Evolutionary conservation across 495 filamentous ascomycete species (phyloP).

Genomic region (Annulohypoxylon stygium): DNA sequence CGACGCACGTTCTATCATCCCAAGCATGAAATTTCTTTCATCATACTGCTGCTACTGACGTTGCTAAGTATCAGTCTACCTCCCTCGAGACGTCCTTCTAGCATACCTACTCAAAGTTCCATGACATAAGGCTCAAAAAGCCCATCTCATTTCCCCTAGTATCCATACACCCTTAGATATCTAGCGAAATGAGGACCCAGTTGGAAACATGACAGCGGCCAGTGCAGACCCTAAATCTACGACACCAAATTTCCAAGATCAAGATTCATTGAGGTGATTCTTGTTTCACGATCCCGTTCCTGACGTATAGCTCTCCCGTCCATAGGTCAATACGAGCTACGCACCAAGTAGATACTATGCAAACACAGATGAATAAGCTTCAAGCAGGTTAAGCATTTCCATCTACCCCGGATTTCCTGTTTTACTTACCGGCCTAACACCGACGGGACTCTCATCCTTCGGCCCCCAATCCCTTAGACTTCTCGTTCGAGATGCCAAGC

Average conservation of each 20-base stretch:
- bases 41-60: constrained; percentile 31
- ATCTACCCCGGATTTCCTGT: constrained; percentile 41
- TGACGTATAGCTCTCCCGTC: constrained; percentile 16
- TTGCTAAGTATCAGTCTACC: constrained; percentile 1
- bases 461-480: constrained; percentile 32
- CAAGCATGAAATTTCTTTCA: not conserved
- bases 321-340: not conserved
- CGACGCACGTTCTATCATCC: constrained; percentile 1
- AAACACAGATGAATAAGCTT: constrained; percentile 30
- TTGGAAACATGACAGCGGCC: not conserved
- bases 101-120: constrained; percentile 4
- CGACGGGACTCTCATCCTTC: constrained; percentile 26
- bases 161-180: constrained; percentile 14
- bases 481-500: constrained; percentile 27
- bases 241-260: constrained; percentile 1
- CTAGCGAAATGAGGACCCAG: constrained; percentile 1
- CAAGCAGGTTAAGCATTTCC: constrained; percentile 19
- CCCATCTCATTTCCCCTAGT: constrained; percentile 1
- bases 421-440: constrained; percentile 42
- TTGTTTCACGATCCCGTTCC: not conserved
- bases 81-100: not conserved
- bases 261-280: not conserved
- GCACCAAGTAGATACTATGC: constrained; percentile 14
- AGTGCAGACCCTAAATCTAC: not conserved
- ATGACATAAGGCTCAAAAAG: constrained; percentile 7